These are phyloP conservation scores for Coprinopsis cinerea DNA, from an alignment of 768 basidiomycete species.

Conservation along the genomic window DNA sequence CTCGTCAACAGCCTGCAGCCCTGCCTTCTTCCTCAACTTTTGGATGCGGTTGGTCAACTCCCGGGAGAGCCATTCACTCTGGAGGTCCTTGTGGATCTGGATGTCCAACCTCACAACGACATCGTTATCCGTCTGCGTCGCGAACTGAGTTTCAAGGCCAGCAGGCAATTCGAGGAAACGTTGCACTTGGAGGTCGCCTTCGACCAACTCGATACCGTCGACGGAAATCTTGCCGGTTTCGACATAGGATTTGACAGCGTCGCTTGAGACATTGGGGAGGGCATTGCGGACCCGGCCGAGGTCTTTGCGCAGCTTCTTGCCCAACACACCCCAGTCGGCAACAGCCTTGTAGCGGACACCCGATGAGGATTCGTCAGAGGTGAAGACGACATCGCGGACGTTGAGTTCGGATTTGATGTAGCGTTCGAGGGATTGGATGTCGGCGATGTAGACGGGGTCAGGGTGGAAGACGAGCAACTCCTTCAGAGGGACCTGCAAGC, in stretches of 20 bases:
- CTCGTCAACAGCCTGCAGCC: conserved; percentile 92
- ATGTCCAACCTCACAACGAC: conserved; percentile 93
- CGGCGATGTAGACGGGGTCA: conserved; percentile 74
- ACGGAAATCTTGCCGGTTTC: conserved; percentile 72
- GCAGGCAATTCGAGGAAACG: conserved; percentile 82
- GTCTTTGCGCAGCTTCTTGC: conserved; percentile 90
- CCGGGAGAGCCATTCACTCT: conserved; percentile 82
- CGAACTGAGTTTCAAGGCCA: conserved; percentile 54
- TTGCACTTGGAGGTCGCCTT: conserved; percentile 88
- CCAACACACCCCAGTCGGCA: conserved; percentile 94
- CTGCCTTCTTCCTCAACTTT: conserved; percentile 92
- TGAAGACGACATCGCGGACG: conserved; percentile 85
- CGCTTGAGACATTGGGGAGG: conserved; percentile 74
- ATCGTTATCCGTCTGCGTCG: conserved; percentile 88
- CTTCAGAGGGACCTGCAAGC: conserved; percentile 74
- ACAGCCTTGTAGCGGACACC: conserved; percentile 88
- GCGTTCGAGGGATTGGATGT: conserved; percentile 75
- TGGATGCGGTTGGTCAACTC: conserved; percentile 92
- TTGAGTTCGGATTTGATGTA: conserved; percentile 96
- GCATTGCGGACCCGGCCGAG: conserved; percentile 84
- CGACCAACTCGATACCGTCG: conserved; percentile 83
- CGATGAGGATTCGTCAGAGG: conserved; percentile 77
- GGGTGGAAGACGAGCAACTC: conserved; percentile 94
- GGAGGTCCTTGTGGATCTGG: conserved; percentile 79
- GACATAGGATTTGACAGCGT: conserved; percentile 74